Base-by-base conservation (phyloP, 1,284 basidiomycete species). In the Amylostereum areolatum region DNA sequence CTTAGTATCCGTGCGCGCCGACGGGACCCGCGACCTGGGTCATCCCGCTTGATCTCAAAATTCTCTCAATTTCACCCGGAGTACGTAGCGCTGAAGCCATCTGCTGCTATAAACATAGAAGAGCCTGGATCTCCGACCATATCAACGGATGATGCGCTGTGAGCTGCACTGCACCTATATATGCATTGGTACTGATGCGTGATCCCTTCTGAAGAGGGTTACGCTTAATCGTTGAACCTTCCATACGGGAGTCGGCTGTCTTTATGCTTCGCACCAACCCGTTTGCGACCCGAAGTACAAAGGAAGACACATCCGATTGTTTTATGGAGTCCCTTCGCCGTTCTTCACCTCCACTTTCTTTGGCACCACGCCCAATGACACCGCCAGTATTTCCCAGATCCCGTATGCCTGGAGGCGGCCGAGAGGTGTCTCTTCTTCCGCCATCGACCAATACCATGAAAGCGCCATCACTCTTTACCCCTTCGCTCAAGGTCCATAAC, bases 301-400 rank as follows among this genome's bases (percentile, higher is more conserved):
- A 24, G n/a, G 7, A 28, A 25, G 18, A 3, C 10, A n/a, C 27
- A 5, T 12, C 2, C 25, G 28, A 28, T 24, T 12, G 7, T 27
- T 32, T 10, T 29, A n/a, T 46, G 8, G 25, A 24, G 8, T 24
- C 45, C 8, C 34, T 46, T 37, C 45, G 18, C 4, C 10, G 7
- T 25, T 28, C 25, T 8, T 43, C 41, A 43, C 41, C 41, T 36
- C 34, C 24, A 25, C 45, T 18, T 32, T 27, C 27, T 11, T 7
- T 37, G 11, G 6, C 28, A 6, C 45, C 45, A 10, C n/a, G 34
- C 11, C 45, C 35, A 2, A 29, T 35, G 24, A 29, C 31, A 7
- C 34, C 35, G 11, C 45, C 45, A 28, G 30, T 46, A 10, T 37
- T 46, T 12, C 45, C 45, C n/a, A n/a, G 45, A 9, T 46, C 45